Evolutionary conservation across 1,284 basidiomycete genomes (phyloP).

Genomic region (Cystobasidiaceae sp.): DNA sequence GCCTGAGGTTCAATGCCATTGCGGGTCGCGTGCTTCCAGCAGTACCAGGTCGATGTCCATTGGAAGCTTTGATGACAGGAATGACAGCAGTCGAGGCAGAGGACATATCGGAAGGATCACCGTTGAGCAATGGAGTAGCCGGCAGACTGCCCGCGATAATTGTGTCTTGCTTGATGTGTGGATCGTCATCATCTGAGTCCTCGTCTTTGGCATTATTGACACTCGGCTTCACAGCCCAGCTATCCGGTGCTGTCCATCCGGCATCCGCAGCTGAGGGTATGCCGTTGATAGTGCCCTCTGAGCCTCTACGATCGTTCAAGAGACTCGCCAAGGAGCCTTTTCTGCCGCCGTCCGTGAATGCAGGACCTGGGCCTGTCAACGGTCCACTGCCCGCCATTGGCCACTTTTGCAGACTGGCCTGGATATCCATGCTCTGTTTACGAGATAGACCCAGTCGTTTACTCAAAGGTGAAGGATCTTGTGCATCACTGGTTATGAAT

Average conservation of each 20-base stretch:
- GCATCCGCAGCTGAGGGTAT: conserved; percentile 13
- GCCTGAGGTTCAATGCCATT: neutral
- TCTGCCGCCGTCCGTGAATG: neutral
- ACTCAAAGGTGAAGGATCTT: conserved; percentile 13
- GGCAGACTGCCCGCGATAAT: conserved; percentile 13
- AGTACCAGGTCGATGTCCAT: conserved; percentile 10
- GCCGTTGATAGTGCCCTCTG: conserved; percentile 16
- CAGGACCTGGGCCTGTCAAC: neutral
- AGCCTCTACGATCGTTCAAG: conserved; percentile 8
- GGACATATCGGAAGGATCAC: conserved; percentile 1
- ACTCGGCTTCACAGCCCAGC: conserved; percentile 52
- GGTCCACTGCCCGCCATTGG: neutral
- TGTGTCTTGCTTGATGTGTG: conserved; percentile 11
- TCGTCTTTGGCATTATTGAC: conserved; percentile 45
- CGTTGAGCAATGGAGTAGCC: conserved; percentile 6
- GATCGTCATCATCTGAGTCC: conserved; percentile 38
- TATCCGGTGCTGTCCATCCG: conserved; percentile 54
- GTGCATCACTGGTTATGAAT: conserved; percentile 7
- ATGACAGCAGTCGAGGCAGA: neutral
- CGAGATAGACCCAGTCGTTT: conserved; percentile 8
- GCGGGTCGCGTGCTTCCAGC: neutral
- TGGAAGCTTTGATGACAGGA: neutral
- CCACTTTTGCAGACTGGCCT: conserved; percentile 12
- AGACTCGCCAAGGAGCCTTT: conserved; percentile 24
- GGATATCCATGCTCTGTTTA: conserved; percentile 11